Conservation (phyloP, 2,329 filamentous ascomycete species). For the Onygenales sp. region DNA sequence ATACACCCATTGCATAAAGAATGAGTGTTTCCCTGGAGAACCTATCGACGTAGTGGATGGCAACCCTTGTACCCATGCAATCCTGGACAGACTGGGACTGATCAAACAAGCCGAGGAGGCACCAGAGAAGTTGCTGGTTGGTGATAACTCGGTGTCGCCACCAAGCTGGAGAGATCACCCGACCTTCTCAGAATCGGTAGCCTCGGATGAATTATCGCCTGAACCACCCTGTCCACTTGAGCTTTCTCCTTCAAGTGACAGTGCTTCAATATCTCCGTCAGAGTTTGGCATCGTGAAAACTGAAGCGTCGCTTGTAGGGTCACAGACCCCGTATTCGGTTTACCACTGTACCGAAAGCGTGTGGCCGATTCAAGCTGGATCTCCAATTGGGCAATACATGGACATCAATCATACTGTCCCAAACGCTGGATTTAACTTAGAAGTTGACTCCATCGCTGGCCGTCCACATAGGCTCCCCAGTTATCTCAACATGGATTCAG, state of each 20-base stretch:
- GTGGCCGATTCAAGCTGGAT: not conserved
- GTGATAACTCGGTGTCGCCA: constrained; percentile 25
- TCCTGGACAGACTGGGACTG: constrained; percentile 32
- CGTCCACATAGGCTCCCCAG: not conserved
- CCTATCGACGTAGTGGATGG: constrained; percentile 32
- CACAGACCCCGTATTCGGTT: not conserved
- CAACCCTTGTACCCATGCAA: constrained; percentile 33
- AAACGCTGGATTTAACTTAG: not conserved
- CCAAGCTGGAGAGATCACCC: constrained; percentile 27
- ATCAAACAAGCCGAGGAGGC: constrained; percentile 35
- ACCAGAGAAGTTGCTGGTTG: constrained; percentile 22
- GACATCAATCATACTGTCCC: constrained; percentile 1
- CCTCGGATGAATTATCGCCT: constrained; percentile 29
- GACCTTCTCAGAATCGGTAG: constrained; percentile 27
- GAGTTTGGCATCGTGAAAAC: constrained; percentile 1
- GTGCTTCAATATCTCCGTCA: constrained; percentile 12
- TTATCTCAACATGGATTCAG: not conserved
- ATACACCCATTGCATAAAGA: constrained; percentile 32
- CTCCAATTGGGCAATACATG: not conserved
- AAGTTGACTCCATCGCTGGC: not conserved
- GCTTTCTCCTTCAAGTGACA: constrained; percentile 15
- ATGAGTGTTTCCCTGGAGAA: constrained; percentile 34
- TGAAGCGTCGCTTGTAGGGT: not conserved
- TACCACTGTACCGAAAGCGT: not conserved
- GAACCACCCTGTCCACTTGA: constrained; percentile 26